These are phyloP conservation scores for Teratosphaeria viscida DNA, from an alignment of 2,329 filamentous ascomycete genomes.

Conservation along the genomic window DNA sequence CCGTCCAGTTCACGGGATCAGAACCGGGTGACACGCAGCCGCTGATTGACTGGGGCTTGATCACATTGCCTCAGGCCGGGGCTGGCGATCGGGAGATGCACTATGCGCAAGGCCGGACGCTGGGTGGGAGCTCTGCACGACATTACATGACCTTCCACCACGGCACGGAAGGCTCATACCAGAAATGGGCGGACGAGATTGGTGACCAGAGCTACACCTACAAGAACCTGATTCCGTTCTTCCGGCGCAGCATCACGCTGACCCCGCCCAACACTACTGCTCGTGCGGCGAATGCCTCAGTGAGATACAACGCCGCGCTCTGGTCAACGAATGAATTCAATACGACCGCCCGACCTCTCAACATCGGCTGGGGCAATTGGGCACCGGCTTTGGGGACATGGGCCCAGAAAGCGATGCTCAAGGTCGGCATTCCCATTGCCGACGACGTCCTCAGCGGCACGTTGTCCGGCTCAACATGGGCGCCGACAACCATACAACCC, in stretches of 20 bases:
- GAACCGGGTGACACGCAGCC: conserved; percentile 10
- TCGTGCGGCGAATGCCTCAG: conserved; percentile 16
- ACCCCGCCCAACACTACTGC: conserved; percentile 12
- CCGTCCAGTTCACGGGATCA: not conserved
- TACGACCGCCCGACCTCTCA: conserved; percentile 16
- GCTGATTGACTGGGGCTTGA: conserved; percentile 20
- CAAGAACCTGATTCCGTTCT: conserved; percentile 16
- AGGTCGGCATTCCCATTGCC: conserved; percentile 19
- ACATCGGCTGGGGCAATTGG: conserved; percentile 10
- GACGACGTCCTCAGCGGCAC: conserved; percentile 20
- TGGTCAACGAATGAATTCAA: not conserved
- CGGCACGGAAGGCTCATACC: conserved; percentile 21
- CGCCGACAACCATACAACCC: conserved; percentile 18
- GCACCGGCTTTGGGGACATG: conserved; percentile 19
- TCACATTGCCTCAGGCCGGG: conserved; percentile 19
- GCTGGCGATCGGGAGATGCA: conserved; percentile 8
- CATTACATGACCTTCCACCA: conserved; percentile 21
- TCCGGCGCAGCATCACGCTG: conserved; percentile 11
- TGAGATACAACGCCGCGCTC: conserved; percentile 9
- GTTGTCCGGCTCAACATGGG: conserved; percentile 10
- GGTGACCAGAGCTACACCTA: conserved; percentile 24
- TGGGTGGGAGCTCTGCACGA: conserved; percentile 20
- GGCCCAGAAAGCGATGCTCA: conserved; percentile 2
- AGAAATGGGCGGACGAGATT: conserved; percentile 28
- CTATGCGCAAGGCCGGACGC: conserved; percentile 21